phyloP scores from a whole-genome alignment of 2,329 filamentous ascomycete genomes.

The Ceratocystis alfenasii region DNA sequence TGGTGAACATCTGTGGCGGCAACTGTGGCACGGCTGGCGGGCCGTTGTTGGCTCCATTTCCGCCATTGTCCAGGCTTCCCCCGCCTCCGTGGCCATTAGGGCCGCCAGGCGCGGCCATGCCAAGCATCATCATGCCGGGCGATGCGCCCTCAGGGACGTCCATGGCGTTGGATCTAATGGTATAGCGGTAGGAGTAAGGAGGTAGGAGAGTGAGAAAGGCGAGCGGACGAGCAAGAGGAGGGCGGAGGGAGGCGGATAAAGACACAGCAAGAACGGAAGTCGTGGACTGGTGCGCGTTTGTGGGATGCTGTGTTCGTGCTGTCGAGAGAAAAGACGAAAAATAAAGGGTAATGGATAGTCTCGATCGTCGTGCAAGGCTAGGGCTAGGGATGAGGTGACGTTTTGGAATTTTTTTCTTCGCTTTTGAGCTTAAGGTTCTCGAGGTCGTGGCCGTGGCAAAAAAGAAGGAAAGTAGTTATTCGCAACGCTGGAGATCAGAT shows the following conservation, averaged over 20 bases:
- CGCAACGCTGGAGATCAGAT: too few species aligned
- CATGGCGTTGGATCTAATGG: slow-evolving; percentile 7
- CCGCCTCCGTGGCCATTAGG: slow-evolving; percentile 18
- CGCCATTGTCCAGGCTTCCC: not conserved
- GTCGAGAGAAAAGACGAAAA: too few species aligned
- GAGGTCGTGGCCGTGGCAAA: too few species aligned
- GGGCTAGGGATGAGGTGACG: too few species aligned
- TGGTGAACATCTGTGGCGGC: slow-evolving; percentile 96
- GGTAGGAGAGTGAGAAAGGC: not conserved
- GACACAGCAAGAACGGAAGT: too few species aligned
- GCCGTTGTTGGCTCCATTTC: slow-evolving; percentile 27
- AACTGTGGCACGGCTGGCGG: slow-evolving; percentile 48
- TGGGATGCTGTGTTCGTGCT: too few species aligned
- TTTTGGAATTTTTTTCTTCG: too few species aligned
- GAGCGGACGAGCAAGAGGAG: not conserved
- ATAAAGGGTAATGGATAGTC: too few species aligned
- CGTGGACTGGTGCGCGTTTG: too few species aligned
- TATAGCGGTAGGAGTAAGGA: not conserved
- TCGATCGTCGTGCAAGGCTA: too few species aligned
- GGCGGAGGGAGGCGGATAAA: not conserved
- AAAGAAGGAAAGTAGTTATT: too few species aligned
- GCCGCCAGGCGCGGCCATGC: slow-evolving; percentile 25
- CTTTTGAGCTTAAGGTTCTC: too few species aligned
- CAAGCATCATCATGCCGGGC: slow-evolving; percentile 16
- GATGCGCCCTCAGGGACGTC: slow-evolving; percentile 15